Conservation (phyloP, 2,329 filamentous ascomycete species). For the Colletotrichum zoysiae region DNA sequence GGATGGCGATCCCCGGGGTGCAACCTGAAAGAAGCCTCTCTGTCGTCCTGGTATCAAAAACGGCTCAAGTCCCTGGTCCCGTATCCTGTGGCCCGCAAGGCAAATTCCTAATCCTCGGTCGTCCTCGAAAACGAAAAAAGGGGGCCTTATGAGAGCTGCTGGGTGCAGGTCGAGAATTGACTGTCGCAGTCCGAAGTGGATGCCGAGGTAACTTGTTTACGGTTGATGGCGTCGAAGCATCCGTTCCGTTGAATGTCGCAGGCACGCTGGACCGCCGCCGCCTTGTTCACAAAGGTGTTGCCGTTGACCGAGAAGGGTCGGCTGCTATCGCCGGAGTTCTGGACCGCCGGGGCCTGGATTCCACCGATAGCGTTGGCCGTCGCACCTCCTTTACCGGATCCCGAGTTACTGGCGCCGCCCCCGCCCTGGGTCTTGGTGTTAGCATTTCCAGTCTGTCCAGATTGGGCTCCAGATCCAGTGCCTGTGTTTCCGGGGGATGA, state of each 20-base stretch:
- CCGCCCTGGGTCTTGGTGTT: slow-evolving; percentile 34
- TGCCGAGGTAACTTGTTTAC: slow-evolving; percentile 56
- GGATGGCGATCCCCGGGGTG: slow-evolving; percentile 7
- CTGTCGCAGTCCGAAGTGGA: slow-evolving; percentile 65
- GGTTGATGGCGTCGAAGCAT: slow-evolving; percentile 69
- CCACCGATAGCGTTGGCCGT: slow-evolving; percentile 60
- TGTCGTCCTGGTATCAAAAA: slow-evolving; percentile 1
- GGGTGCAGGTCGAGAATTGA: slow-evolving; percentile 62
- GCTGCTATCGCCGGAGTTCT: slow-evolving; percentile 58
- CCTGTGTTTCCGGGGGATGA: slow-evolving; percentile 28
- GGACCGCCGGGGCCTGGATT: slow-evolving; percentile 63
- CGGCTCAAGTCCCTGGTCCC: background rate
- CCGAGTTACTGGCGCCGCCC: slow-evolving; percentile 37
- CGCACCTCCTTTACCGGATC: slow-evolving; percentile 47
- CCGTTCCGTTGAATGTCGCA: slow-evolving; percentile 74
- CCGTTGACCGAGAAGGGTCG: slow-evolving; percentile 70
- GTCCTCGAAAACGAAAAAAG: slow-evolving; percentile 10
- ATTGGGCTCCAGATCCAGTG: slow-evolving; percentile 35
- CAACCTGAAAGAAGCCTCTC: background rate
- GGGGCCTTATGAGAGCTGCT: slow-evolving; percentile 49
- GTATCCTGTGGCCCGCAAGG: slow-evolving; percentile 11
- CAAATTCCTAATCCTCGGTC: slow-evolving; percentile 10
- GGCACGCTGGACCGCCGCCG: slow-evolving; percentile 68
- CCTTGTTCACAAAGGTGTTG: slow-evolving; percentile 68
- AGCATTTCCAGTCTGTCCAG: slow-evolving; percentile 35